These are phyloP conservation scores for Vicia sativa DNA, from an alignment of 306 rosid species.

Conservation along the genomic window DNA sequence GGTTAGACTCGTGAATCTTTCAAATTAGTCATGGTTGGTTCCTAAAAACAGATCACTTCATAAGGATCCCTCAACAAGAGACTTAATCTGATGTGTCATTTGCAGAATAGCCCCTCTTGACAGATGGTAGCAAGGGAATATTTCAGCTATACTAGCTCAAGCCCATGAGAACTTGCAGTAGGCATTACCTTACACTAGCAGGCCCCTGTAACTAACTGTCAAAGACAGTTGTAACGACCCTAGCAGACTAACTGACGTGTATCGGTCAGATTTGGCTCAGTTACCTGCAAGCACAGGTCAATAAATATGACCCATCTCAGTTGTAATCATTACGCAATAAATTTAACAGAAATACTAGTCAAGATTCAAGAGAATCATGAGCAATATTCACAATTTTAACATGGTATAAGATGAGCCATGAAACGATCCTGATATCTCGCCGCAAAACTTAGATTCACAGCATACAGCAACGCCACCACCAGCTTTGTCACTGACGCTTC, in stretches of 20 bases:
- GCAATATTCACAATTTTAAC: not conserved
- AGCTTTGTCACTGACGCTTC: no score
- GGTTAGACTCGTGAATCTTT: constrained; percentile 10
- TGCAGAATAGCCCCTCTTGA: constrained; percentile 1
- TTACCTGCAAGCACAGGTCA: not conserved
- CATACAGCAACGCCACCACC: no score
- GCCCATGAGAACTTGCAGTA: not conserved
- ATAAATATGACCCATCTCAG: not conserved
- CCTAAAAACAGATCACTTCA: constrained; percentile 1
- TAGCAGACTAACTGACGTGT: not conserved
- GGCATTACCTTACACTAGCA: not conserved
- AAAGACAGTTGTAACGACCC: not conserved
- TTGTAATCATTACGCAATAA: not conserved
- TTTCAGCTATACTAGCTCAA: not conserved
- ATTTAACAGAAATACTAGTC: no score
- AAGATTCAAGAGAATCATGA: not conserved
- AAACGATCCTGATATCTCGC: no score
- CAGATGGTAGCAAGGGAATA: not conserved
- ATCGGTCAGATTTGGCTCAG: not conserved
- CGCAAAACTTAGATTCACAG: no score
- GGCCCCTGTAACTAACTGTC: not conserved
- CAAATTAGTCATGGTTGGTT: constrained; percentile 7
- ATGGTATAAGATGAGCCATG: no score
- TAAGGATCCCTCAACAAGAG: constrained; percentile 17
- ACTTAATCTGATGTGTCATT: constrained; percentile 23